Evolutionary conservation across 1,139 yeast genomes (phyloP), one percentile per base, ranked within the genome.

Genomic region (Taiozyma sp.): DNA sequence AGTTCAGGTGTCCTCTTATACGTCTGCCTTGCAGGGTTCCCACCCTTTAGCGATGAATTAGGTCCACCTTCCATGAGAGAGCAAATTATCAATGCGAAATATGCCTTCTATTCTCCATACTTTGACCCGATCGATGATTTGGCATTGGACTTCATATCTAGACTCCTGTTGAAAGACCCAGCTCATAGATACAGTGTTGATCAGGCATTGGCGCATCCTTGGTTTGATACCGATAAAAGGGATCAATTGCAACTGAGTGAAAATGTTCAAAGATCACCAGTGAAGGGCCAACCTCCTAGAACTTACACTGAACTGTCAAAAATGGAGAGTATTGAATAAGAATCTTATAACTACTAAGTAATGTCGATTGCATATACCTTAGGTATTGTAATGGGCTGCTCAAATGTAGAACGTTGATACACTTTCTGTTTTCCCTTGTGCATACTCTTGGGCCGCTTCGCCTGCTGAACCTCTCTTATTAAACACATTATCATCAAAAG

Each of bases 21-120:
- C 56, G 91, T 87, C 3, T 85, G 93, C 63, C 70, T 87, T 16
- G 86, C 91, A 65, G 96, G 96, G 1, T 87, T 87, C 59, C 95
- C 93, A 4, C 96, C 96, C 0, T 87, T 87, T 62, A 84, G 90
- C 63, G 93, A 87, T 50, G 93, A 87, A 58, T 66, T 87, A 50
- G 92, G 84, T 0, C 95, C 95, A 9, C 93, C 93, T 8, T 74
- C 77, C 41, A 84, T 87, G 88, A 78, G 81, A 57, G 89, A 86
- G 49, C 95, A 87, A 65, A 87, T 87, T 47, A 62, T 83, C 19
- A 69, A 72, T 29, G 93, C 87, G 0, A 78, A 76, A 56, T 86
- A 76, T 68, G 91, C 91, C 1, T 87, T 87, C 63, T 87, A 82
- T 63, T 81, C 89, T 2, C 95, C 95, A 0, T 87, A 83, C 63